Conservation (phyloP, 768 basidiomycete genomes). For the Boletus barrowsii region DNA sequence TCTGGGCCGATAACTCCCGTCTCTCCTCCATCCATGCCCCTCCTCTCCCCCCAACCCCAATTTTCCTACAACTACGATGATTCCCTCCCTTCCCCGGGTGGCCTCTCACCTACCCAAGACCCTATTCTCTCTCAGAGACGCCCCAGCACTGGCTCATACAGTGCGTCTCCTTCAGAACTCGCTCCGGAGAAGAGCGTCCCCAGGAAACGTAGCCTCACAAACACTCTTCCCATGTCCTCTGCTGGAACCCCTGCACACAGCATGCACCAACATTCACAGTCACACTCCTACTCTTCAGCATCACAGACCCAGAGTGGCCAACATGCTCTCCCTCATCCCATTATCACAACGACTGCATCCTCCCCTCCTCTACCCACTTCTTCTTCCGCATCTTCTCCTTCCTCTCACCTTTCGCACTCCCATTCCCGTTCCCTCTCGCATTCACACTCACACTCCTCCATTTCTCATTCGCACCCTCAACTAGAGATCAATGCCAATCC, state of each 20-base stretch:
- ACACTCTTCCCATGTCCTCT: conserved; percentile 36
- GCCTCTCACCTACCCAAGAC: conserved; percentile 29
- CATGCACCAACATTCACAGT: conserved; percentile 27
- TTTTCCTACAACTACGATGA: conserved; percentile 53
- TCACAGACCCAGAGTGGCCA: conserved; percentile 8
- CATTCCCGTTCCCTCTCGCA: conserved; percentile 15
- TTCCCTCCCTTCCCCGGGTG: conserved; percentile 23
- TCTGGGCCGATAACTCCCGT: conserved; percentile 57
- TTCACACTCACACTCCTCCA: conserved; percentile 23
- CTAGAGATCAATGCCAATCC: conserved; percentile 31
- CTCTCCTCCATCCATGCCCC: conserved; percentile 44
- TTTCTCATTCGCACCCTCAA: conserved; percentile 20
- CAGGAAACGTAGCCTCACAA: conserved; percentile 64
- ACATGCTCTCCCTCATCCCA: conserved; percentile 24
- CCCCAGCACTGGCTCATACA: conserved; percentile 38
- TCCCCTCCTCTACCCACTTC: conserved; percentile 27
- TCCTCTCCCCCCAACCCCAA: conserved; percentile 41
- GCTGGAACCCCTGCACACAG: conserved; percentile 6
- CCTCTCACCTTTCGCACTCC: conserved; percentile 23
- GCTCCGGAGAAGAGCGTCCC: conserved; percentile 51
- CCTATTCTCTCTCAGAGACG: conserved; percentile 31
- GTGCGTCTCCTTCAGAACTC: conserved; percentile 46
- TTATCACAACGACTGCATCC: conserved; percentile 32
- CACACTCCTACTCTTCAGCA: conserved; percentile 21
- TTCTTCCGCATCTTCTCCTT: conserved; percentile 24